Evolutionary conservation across 2,329 filamentous ascomycete species (phyloP).

Genomic region (Lecanicillium sp.): DNA sequence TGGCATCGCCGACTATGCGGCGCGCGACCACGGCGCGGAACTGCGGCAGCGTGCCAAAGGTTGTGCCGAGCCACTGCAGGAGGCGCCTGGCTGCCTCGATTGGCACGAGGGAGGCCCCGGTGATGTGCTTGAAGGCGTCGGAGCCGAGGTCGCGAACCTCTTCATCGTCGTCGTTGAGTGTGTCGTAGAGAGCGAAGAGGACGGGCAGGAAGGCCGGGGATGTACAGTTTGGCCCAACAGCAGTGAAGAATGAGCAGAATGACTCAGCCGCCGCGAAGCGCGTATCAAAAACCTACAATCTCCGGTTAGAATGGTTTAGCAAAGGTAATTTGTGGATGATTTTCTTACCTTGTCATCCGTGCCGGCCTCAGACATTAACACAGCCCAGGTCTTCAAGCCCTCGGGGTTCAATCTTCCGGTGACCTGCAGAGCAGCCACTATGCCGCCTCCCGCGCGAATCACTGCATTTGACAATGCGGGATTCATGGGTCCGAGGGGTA

Average conservation of each 20-base stretch:
- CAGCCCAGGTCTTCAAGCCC: slow-evolving; percentile 38
- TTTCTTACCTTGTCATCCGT: slow-evolving; percentile 42
- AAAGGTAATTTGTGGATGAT: background rate
- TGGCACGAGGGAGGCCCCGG: slow-evolving; percentile 39
- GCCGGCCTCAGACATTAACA: slow-evolving; percentile 43
- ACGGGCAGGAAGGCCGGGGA: slow-evolving; percentile 43
- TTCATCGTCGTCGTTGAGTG: slow-evolving; percentile 85
- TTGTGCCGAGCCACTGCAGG: slow-evolving; percentile 34
- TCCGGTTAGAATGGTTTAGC: background rate
- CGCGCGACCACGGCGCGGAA: slow-evolving; percentile 37
- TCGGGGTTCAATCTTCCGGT: slow-evolving; percentile 13
- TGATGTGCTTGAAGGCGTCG: slow-evolving; percentile 38
- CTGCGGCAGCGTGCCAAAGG: slow-evolving; percentile 27
- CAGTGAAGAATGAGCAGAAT: slow-evolving; percentile 44
- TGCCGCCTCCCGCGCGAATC: slow-evolving; percentile 40
- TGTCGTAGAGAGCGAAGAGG: slow-evolving; percentile 64
- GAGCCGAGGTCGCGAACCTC: slow-evolving; percentile 69
- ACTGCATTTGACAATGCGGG: slow-evolving; percentile 45
- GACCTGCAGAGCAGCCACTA: slow-evolving; percentile 32
- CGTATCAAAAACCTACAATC: slow-evolving; percentile 55
- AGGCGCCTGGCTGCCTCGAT: slow-evolving; percentile 42
- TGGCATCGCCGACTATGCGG: slow-evolving; percentile 32
- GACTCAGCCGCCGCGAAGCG: slow-evolving; percentile 55
- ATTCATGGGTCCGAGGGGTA: slow-evolving; percentile 35
- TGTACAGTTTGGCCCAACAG: slow-evolving; percentile 18